Evolutionary conservation across 352 stramenopile species (phyloP).

Genomic region (Sclerospora graminicola): DNA sequence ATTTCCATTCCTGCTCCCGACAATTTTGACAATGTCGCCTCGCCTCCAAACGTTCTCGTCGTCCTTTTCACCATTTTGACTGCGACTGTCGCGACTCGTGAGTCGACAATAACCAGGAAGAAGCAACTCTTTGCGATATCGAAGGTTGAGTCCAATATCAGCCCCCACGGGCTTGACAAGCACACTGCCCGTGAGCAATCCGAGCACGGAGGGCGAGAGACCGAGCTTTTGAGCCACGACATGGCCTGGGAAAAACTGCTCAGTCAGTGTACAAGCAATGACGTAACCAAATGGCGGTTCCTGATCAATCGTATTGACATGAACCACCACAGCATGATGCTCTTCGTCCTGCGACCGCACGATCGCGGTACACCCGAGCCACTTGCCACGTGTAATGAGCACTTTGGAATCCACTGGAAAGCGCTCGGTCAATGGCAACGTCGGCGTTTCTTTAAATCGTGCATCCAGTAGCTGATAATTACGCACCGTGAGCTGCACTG

Average conservation of each 20-base stretch:
- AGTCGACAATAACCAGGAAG: conserved; percentile 91
- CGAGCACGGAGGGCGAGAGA: conserved; percentile 88
- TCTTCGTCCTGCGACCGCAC: conserved; percentile 39
- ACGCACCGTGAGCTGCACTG: conserved; percentile 92
- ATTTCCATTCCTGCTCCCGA: conserved; percentile 55
- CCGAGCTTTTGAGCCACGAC: conserved; percentile 86
- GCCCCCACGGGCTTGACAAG: conserved; percentile 87
- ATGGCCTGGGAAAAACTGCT: conserved; percentile 75
- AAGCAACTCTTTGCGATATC: conserved; percentile 72
- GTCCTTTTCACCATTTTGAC: conserved; percentile 1
- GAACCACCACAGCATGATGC: conserved; percentile 83
- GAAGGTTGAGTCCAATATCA: conserved; percentile 85
- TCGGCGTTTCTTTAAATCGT: conserved; percentile 86
- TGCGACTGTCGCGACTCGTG: conserved; percentile 21
- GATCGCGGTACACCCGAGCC: conserved; percentile 86
- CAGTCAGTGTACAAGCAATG: conserved; percentile 87
- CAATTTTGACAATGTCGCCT: conserved; percentile 88
- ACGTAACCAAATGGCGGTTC: conserved; percentile 94
- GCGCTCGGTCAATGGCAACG: conserved; percentile 76
- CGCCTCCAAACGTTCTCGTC: conserved; percentile 74
- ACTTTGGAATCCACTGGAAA: conserved; percentile 85
- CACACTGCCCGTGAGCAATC: conserved; percentile 90
- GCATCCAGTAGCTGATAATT: conserved; percentile 89
- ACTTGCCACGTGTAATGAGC: conserved; percentile 85
- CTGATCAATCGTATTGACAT: conserved; percentile 88